Conservation (phyloP, 1,139 yeast genomes). For the Lodderomyces beijingensis region DNA sequence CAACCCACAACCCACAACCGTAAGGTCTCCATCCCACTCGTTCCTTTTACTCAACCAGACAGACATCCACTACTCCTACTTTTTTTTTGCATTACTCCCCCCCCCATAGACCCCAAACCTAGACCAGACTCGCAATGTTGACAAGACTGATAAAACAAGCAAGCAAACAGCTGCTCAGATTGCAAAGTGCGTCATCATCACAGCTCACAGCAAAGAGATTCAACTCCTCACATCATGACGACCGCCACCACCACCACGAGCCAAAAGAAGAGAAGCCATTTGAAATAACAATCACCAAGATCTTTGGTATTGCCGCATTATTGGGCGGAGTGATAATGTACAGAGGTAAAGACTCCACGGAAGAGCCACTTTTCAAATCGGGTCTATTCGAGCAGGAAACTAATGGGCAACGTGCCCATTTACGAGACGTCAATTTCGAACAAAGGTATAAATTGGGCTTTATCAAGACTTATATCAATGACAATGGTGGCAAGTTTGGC, state of each 20-base stretch:
- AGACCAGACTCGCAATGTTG: neutral
- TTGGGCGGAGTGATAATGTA: conserved; percentile 38
- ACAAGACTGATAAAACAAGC: conserved; percentile 1
- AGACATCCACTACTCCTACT: too few species aligned
- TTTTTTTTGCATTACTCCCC: too few species aligned
- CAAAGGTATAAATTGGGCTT: conserved; percentile 41
- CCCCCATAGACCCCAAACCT: too few species aligned
- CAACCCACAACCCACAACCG: too few species aligned
- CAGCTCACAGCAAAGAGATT: conserved; percentile 19
- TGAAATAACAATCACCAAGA: conserved; percentile 18
- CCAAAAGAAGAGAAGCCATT: conserved; percentile 24
- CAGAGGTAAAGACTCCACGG: conserved; percentile 31
- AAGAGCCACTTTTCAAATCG: conserved; percentile 38
- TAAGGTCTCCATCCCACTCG: too few species aligned
- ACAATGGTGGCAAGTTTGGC: conserved; percentile 41
- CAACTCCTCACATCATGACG: conserved; percentile 22
- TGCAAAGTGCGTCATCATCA: neutral
- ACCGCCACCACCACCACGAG: conserved; percentile 18
- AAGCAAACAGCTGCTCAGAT: neutral
- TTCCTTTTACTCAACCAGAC: too few species aligned
- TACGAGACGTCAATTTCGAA: conserved; percentile 36
- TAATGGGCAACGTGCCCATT: conserved; percentile 32
- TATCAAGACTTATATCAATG: conserved; percentile 40
- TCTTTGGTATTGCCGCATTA: conserved; percentile 25
- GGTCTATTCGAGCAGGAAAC: conserved; percentile 31